Conservation (phyloP, 140 eudicot species). For the Erigeron philadelphicus region DNA sequence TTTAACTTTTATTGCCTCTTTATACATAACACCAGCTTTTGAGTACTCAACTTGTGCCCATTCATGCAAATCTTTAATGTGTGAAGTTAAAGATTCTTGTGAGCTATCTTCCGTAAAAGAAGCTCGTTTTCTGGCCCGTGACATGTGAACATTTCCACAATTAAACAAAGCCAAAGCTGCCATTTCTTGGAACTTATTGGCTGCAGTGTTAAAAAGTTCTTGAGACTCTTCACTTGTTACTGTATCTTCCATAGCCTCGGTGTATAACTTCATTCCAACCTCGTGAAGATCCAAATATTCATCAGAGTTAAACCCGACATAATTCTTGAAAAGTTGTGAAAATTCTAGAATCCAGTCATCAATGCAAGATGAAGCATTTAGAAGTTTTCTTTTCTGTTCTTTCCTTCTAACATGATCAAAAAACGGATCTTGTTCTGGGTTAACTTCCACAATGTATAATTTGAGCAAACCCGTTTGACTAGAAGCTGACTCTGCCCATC, state of each 20-base stretch:
- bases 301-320: slow-evolving; percentile 79
- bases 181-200: slow-evolving; percentile 82
- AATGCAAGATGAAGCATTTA: slow-evolving; percentile 38
- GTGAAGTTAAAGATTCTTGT: slow-evolving; percentile 36
- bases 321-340: slow-evolving; percentile 72
- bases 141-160: slow-evolving; percentile 83
- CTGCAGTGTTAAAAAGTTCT: slow-evolving; percentile 52
- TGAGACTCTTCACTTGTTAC: slow-evolving; percentile 80
- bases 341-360: slow-evolving; percentile 88
- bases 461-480: slow-evolving; percentile 45
- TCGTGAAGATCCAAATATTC: slow-evolving; percentile 69
- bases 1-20: slow-evolving; percentile 66
- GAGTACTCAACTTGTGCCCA: slow-evolving; percentile 70
- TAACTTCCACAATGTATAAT: slow-evolving; percentile 65
- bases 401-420: slow-evolving; percentile 38
- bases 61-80: slow-evolving; percentile 45
- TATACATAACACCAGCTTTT: slow-evolving; percentile 66
- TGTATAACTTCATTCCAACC: slow-evolving; percentile 69
- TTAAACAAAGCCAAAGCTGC: slow-evolving; percentile 88
- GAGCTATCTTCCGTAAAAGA: slow-evolving; percentile 43
- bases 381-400: slow-evolving; percentile 29
- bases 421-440: slow-evolving; percentile 82
- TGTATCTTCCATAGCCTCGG: slow-evolving; percentile 81
- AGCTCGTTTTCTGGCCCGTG: slow-evolving; percentile 71
- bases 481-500: slow-evolving; percentile 74